Conservation (phyloP, 495 filamentous ascomycete species). For the Penicillium crystallinum region DNA sequence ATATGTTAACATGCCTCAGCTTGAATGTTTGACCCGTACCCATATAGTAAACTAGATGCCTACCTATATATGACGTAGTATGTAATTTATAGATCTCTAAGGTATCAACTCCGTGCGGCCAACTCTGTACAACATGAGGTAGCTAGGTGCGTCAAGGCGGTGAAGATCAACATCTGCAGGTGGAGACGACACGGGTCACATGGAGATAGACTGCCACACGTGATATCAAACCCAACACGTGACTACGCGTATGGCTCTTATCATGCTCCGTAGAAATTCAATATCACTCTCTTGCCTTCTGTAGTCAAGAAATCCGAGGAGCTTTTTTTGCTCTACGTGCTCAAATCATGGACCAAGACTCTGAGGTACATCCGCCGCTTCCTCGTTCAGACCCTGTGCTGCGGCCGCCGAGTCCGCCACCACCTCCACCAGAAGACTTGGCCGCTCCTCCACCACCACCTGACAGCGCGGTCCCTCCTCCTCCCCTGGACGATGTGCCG, state of each 20-base stretch:
- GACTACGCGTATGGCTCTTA: constrained; percentile 14
- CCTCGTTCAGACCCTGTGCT: constrained; percentile 37
- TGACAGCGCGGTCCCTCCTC: constrained; percentile 50
- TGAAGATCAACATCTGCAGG: too few relatives aligned
- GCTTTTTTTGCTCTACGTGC: not conserved
- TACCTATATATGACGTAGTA: too few relatives aligned
- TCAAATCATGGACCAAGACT: constrained; percentile 24
- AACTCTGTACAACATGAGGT: too few relatives aligned
- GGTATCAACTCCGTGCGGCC: too few relatives aligned
- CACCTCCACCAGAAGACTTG: constrained; percentile 50
- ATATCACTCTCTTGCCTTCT: constrained; percentile 17
- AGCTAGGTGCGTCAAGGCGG: too few relatives aligned
- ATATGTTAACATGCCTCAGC: too few relatives aligned
- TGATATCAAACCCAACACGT: constrained; percentile 6
- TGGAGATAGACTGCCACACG: not conserved
- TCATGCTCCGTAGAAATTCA: constrained; percentile 28
- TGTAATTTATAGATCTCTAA: too few relatives aligned
- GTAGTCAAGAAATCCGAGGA: too few relatives aligned
- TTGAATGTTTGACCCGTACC: too few relatives aligned
- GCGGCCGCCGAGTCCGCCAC: constrained; percentile 45
- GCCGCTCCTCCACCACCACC: constrained; percentile 54
- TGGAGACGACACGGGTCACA: not conserved
- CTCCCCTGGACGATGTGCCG: constrained; percentile 26
- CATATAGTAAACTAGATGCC: too few relatives aligned
- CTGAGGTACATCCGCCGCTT: constrained; percentile 11